Evolutionary conservation across 179 eudicot species (phyloP).

Genomic region (Patellifolia procumbens): DNA sequence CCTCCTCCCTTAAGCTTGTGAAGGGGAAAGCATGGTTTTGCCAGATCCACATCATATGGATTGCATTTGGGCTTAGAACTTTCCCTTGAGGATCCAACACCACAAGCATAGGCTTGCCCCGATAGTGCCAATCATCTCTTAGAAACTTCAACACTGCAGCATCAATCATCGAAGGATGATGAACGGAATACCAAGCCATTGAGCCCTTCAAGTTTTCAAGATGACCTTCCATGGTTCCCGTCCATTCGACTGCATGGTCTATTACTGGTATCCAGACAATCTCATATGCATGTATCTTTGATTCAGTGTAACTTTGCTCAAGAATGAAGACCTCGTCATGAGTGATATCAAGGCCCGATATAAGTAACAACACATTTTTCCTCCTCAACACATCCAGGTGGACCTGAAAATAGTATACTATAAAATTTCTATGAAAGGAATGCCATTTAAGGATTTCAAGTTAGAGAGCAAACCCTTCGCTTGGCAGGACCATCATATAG

Average conservation of each 20-base stretch:
- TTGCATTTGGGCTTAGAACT: slow-evolving; percentile 60
- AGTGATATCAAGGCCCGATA: slow-evolving; percentile 59
- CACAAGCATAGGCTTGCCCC: slow-evolving; percentile 57
- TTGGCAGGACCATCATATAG: slow-evolving; percentile 50
- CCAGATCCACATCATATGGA: slow-evolving; percentile 78
- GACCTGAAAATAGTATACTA: slow-evolving; percentile 34
- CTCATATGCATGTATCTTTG: slow-evolving; percentile 51
- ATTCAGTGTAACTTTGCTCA: slow-evolving; percentile 61
- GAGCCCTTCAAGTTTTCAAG: slow-evolving; percentile 50
- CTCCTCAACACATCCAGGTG: slow-evolving; percentile 48
- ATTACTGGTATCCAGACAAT: slow-evolving; percentile 62
- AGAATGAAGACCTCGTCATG: slow-evolving; percentile 62
- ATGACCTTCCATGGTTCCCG: slow-evolving; percentile 39
- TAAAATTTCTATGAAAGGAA: not conserved
- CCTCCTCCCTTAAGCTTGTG: slow-evolving; percentile 47
- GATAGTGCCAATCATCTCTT: slow-evolving; percentile 53
- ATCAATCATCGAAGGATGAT: slow-evolving; percentile 46
- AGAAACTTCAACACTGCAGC: slow-evolving; percentile 47
- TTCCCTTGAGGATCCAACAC: slow-evolving; percentile 64
- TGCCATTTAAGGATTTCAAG: not conserved
- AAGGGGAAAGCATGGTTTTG: slow-evolving; percentile 61
- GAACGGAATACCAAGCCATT: slow-evolving; percentile 71
- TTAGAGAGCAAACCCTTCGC: slow-evolving; percentile 42
- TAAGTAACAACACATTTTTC: slow-evolving; percentile 59
- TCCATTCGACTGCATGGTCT: slow-evolving; percentile 47